Evolutionary conservation across 2,329 filamentous ascomycete species (phyloP), one percentile per base, ranked within the genome.

Genomic region (Monilinia fructicola): DNA sequence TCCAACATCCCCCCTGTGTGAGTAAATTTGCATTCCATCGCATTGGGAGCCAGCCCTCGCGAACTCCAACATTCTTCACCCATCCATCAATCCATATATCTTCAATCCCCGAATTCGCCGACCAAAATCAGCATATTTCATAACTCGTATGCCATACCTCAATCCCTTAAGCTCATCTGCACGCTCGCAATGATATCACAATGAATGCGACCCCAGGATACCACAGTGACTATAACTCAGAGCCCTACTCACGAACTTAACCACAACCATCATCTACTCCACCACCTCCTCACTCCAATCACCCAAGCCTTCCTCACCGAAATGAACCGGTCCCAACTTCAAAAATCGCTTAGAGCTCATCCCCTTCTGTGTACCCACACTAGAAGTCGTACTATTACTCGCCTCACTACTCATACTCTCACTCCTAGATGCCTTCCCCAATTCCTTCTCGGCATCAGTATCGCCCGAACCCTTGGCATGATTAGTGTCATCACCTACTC

Each of bases 261-360:
- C 10, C n/a, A 28, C 28, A 28, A 31, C 23, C 11, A 21, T 31
- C n/a, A 59, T 46, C 31, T 56, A 56, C 31, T 55, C 23, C 40
- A 64, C 53, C 52, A 61, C 59, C 38, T 72, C 70, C 69, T 75
- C 74, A 65, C 72, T 74, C 72, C 73, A 75, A 67, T 75, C 75
- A n/a, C 71, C 70, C 26, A 67, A 61, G 11, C 60, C 68, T 61
- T 66, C 70, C 46, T 67, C 67, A 2, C 74, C 72, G 44, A 67
- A 70, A 64, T 74, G 71, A 31, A 75, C 73, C 23, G 73, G 73
- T 1, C 71, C 71, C 62, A 76, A 60, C 62, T 70, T 74, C 64
- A 75, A 68, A 65, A 74, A 75, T 11, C 73, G 64, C 44, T 23
- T 68, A 55, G 40, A 64, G 54, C 38, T 56, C 56, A 48, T 64